Evolutionary conservation across 805 yeast genomes (phyloP), one percentile per base, ranked within the genome.

Genomic region (Candida vaughaniae): DNA sequence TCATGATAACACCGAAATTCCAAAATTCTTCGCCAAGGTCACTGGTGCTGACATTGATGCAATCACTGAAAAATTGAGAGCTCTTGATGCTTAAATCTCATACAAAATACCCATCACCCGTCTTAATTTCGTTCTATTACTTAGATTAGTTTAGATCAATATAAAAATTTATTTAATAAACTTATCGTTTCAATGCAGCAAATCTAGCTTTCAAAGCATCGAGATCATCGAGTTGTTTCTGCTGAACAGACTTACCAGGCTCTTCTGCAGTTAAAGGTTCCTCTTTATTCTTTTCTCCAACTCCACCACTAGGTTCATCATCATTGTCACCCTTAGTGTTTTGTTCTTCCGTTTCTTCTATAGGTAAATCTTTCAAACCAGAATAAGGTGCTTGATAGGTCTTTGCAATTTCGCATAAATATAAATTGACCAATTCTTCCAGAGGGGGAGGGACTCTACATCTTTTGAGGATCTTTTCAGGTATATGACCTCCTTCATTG

Each of bases 21-120:
- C 95, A 6, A 53, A 64, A 17, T 84, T 80, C 55, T 69, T 86
- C 78, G 81, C 70, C 23, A 47, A 61, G 6, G 66, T 66, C 52
- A 56, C 73, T 57, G 60, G 69, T 6, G 62, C 70, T 8, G 66
- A 74, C 47, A 58, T 80, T 46, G 49, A 48, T 1, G 43, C 65
- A 25, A 20, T 20, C 23, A 20, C 23, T 10, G 23, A 20, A 20
- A 20, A 20, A 10, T 20, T 20, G 23, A 25, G 28, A 25, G 15
- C 15, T 25, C 12, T 66, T 90, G 34, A 96, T 90, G 17, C 96
- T 89, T 18, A 90, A 96, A 18, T 89, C 97, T n/a, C n/a, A n/a
- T n/a, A n/a, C n/a, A n/a, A n/a, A n/a, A n/a, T n/a, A n/a, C n/a
- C 23, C 11, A 7, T 22, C 23, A 22, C 23, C 23, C 23, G n/a